Evolutionary conservation across 2,329 filamentous ascomycete species (phyloP).

Genomic region (Cladosporium sp.): DNA sequence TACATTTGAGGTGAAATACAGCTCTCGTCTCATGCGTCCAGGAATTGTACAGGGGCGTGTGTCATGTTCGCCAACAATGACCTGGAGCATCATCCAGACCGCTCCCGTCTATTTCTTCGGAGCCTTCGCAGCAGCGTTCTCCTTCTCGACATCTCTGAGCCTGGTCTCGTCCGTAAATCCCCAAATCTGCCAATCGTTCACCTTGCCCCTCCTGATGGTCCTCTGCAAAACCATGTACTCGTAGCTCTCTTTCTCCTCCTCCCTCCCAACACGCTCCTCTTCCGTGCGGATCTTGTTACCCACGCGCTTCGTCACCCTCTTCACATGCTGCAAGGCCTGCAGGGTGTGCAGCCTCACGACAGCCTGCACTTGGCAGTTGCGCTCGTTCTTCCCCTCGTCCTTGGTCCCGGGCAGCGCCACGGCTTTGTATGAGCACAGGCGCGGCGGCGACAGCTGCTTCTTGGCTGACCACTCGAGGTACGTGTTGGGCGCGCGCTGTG

Average conservation of each 20-base stretch:
- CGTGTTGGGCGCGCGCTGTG: conserved; percentile 31
- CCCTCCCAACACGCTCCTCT: conserved; percentile 24
- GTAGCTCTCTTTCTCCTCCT: conserved; percentile 35
- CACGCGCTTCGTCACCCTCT: conserved; percentile 9
- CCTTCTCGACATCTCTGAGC: conserved; percentile 31
- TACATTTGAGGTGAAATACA: background rate
- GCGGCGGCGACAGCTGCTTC: conserved; percentile 21
- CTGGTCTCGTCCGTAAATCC: conserved; percentile 40
- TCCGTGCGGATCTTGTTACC: conserved; percentile 17
- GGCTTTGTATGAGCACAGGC: conserved; percentile 21
- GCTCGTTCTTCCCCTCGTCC: background rate
- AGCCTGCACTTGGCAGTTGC: conserved; percentile 21
- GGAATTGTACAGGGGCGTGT: conserved; percentile 1
- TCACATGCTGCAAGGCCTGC: conserved; percentile 23
- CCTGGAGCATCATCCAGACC: too few relatives aligned
- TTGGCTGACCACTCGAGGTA: conserved; percentile 26
- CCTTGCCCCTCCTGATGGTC: conserved; percentile 35
- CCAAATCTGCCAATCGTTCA: conserved; percentile 46
- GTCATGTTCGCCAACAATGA: too few relatives aligned
- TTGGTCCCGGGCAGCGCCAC: conserved; percentile 12
- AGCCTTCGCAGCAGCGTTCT: background rate
- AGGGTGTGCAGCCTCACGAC: conserved; percentile 25
- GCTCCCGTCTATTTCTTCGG: conserved; percentile 2
- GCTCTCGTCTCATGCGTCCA: background rate
- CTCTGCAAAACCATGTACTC: conserved; percentile 50